Base-by-base conservation (phyloP, 345 rosid species). In the Adansonia digitata region DNA sequence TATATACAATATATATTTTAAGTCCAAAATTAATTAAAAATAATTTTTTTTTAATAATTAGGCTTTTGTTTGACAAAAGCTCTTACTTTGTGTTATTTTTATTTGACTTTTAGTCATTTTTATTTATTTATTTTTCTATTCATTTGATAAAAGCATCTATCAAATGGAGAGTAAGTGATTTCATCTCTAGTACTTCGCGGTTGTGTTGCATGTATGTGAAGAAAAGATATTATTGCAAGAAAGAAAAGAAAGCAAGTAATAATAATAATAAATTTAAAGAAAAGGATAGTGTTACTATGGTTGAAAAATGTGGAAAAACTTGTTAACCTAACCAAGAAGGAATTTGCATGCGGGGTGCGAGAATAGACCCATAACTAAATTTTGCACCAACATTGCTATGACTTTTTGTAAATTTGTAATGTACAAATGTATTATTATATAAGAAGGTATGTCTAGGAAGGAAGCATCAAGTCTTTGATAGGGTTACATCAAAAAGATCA, bases 361-460 rank as follows among this genome's bases (percentile, higher is more conserved):
- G 49, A 85, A 82, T 79, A 69, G 83, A 82, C 88, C 78, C 57
- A 70, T 75, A 82, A 81, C 84, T 63, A 80, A 81, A 76, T 22
- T 67, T 80, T 51, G 73, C 67, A 37, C 26, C 15, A 59, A 60
- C 26, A 48, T 34, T 45, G 65, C 35, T 42, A 51, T 2, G 74
- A 71, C 45, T 43, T 77, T 75, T 18, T 42, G 12, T 42, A 5
- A n/a, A 46, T 43, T 26, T 60, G 24, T 35, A 17, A 63, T 35
- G 68, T 63, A 63, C 37, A 6, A 63, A 63, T n/a, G 45, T 17
- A 63, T 15, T 7, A 42, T 42, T 8, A 42, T 42, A 42, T 43
- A 43, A 31, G 48, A 43, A 12, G 17, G 45, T 3, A 18, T 62
- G 48, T 39, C 24, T 39, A 37, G 27, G 27, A 63, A 63, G 46